A percentile compares a stretch with the other conserved stretches of the same genome.
phyloP scores from a whole-genome alignment of 225 moss, liverwort and hornwort species.

The Bryum argenteum region DNA sequence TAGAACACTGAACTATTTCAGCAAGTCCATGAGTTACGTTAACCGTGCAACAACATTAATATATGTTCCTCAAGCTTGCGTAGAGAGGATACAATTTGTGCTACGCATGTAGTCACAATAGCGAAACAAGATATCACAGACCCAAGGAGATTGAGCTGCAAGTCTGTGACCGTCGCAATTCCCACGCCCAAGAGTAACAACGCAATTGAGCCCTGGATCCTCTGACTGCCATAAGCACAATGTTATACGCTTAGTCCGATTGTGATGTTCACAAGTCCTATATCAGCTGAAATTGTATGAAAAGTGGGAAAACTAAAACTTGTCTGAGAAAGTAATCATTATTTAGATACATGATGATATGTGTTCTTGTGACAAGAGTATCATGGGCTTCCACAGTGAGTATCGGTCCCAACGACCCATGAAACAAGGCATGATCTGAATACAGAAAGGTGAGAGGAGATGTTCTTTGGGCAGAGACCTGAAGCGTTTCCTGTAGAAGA shows the following conservation, averaged over 20 bases:
- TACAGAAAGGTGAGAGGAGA: conserved; percentile 2
- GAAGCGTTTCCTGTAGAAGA: conserved; percentile 81
- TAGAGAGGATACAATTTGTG: conserved; percentile 93
- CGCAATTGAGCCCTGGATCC: conserved; percentile 81
- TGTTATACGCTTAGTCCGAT: conserved; percentile 20
- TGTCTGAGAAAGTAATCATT: background rate
- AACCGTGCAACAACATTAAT: background rate
- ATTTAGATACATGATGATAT: background rate
- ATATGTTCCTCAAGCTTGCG: conserved; percentile 18
- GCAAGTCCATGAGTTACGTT: background rate
- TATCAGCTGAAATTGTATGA: background rate
- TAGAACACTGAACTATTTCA: background rate
- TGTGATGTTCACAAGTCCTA: background rate
- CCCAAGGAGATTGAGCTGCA: conserved; percentile 66
- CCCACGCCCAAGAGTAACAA: conserved; percentile 66
- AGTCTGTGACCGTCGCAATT: conserved; percentile 66
- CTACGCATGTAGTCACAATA: conserved; percentile 80
- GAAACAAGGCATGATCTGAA: background rate
- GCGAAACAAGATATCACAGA: conserved; percentile 68
- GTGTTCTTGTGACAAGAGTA: background rate
- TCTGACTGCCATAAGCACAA: conserved; percentile 58
- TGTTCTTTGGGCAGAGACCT: conserved; percentile 54
- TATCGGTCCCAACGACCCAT: background rate
- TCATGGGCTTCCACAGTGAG: conserved; percentile 4
- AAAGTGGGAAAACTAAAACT: conserved; percentile 7